These are phyloP conservation scores for Areca catechu DNA, from an alignment of 176 grass and related monocot species.

Conservation along the genomic window DNA sequence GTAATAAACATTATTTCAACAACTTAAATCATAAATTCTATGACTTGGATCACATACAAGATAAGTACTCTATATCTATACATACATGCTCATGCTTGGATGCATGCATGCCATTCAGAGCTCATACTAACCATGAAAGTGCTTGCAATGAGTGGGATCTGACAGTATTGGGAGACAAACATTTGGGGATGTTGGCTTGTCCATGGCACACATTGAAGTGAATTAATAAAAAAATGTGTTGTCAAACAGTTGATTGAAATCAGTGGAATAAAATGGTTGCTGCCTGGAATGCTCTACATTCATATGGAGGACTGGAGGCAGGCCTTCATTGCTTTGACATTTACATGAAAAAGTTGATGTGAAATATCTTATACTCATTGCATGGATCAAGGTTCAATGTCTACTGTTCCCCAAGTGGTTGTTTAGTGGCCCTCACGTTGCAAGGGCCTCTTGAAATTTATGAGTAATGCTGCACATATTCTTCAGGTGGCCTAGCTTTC, in stretches of 20 bases:
- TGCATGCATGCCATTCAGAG: no score
- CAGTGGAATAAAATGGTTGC: constrained; percentile 16
- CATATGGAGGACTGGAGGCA: constrained; percentile 14
- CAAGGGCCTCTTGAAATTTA: constrained; percentile 1
- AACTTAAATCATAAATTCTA: no score
- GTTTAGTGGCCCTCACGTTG: constrained; percentile 19
- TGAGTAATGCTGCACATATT: no score
- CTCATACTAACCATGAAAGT: constrained; percentile 14
- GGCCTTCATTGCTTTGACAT: background rate
- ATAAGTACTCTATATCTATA: no score
- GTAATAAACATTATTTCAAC: no score
- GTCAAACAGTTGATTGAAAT: constrained; percentile 20
- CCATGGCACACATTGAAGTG: no score
- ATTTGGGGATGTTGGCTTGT: no score
- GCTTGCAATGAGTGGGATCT: constrained; percentile 26
- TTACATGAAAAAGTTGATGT: background rate
- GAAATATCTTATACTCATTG: constrained; percentile 10
- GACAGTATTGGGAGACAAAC: background rate
- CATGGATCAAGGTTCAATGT: constrained; percentile 34
- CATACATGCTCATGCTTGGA: no score
- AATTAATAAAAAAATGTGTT: no score
- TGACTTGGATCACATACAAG: no score
- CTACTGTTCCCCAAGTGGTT: constrained; percentile 53
- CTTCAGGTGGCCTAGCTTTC: no score
- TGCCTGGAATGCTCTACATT: background rate